Conservation (phyloP, 768 basidiomycete species). For the Xanthoconium purpureum region DNA sequence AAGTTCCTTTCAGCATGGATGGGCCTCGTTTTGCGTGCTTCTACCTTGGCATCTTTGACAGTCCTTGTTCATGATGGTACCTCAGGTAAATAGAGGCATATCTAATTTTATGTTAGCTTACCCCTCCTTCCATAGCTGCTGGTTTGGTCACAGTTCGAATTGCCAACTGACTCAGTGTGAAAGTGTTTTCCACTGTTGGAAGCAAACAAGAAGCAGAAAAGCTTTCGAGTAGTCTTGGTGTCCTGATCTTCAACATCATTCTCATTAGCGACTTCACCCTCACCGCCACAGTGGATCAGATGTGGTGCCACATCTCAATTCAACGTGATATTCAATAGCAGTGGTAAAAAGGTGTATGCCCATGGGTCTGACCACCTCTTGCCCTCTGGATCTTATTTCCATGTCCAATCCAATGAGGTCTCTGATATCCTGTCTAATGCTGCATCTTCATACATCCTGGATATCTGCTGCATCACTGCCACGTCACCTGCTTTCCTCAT, state of each 20-base stretch:
- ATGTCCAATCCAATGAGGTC: slow-evolving; percentile 17
- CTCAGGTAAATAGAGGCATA: slow-evolving; percentile 15
- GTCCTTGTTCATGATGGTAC: slow-evolving; percentile 28
- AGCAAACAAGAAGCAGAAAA: slow-evolving; percentile 11
- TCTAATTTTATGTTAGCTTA: neutral
- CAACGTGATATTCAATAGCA: slow-evolving; percentile 25
- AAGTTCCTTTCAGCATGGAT: slow-evolving; percentile 28
- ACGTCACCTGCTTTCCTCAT: slow-evolving; percentile 19
- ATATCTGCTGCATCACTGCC: slow-evolving; percentile 21
- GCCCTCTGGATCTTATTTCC: slow-evolving; percentile 25
- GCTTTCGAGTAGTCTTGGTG: slow-evolving; percentile 10
- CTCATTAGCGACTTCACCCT: slow-evolving; percentile 12
- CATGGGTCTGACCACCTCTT: slow-evolving; percentile 21
- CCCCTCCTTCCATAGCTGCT: slow-evolving; percentile 8
- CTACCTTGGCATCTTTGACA: slow-evolving; percentile 20
- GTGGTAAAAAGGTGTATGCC: slow-evolving; percentile 15
- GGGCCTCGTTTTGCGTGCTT: slow-evolving; percentile 20
- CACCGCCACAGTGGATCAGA: slow-evolving; percentile 10
- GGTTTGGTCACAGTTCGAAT: slow-evolving; percentile 28
- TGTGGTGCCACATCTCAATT: slow-evolving; percentile 14
- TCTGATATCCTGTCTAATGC: slow-evolving; percentile 17
- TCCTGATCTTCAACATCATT: slow-evolving; percentile 9
- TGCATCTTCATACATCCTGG: slow-evolving; percentile 17
- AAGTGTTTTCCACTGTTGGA: slow-evolving; percentile 22
- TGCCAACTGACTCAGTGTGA: slow-evolving; percentile 19